Base-by-base conservation (phyloP, 2,329 filamentous ascomycete species). In the Penicillium brevicompactum region DNA sequence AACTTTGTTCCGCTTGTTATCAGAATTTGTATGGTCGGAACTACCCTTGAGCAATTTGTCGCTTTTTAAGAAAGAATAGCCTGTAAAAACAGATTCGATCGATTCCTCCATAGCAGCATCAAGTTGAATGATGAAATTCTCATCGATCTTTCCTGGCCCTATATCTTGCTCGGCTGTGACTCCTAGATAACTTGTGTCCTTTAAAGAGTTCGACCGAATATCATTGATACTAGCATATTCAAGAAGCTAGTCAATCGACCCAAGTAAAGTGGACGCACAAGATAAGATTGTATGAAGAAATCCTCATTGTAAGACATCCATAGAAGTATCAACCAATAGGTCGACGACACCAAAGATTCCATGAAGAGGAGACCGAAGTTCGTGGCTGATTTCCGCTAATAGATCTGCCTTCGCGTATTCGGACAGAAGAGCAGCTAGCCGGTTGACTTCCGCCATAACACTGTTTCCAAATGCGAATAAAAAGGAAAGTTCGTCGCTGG, bases 261-360 rank as follows among this genome's bases (percentile, higher is more conserved):
- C 73, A 1, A 76, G 63, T 1, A 77, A 56, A 1, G 74, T 76
- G n/a, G 68, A 67, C 1, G 72, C 74, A 46, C 73, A 77, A 18
- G 64, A 70, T 24, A 69, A 66, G 24, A 76, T 68, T 0, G 72
- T 67, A 30, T 66, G 56, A 10, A 70, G 34, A 32, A 70, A 59
- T 10, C 61, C 59, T 32, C 51, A 54, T 30, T 70, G 68, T 8
- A 61, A 55, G 5, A 58, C 50, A 42, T 61, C 53, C 11, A 66
- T 61, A 2, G 42, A 51, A 22, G 59, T 65, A 14, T 67, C 65
- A 30, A 61, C 51, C 7, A 71, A 46, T 5, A 70, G 58, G 18
- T 71, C 66, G 2, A 59, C 46, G 6, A 53, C 62, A 5, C 65
- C 67, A 2, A 70, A 62, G 7, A 71, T 65, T 0, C 70, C 70